phyloP scores from a whole-genome alignment of 148 eudicot species.

The Hydrangea macrophylla region DNA sequence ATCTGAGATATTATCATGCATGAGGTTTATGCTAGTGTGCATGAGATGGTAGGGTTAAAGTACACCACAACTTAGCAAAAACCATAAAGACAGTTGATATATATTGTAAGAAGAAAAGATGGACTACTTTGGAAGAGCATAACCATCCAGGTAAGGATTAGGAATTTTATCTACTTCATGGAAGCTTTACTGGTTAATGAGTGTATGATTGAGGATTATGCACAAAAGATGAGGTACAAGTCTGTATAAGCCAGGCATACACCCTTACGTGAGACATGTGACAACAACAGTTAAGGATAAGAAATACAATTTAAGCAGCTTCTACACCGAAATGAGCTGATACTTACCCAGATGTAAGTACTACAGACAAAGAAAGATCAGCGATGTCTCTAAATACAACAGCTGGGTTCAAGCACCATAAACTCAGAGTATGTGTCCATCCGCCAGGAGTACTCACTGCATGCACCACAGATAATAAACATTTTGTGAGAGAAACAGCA shows the following conservation, averaged over 20 bases:
- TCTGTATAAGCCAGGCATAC: neutral
- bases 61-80: neutral
- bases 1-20: neutral
- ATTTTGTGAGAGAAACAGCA: neutral
- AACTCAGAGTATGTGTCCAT: constrained; percentile 66
- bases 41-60: neutral
- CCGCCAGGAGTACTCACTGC: constrained; percentile 47
- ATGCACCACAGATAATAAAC: constrained; percentile 3
- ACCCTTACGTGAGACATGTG: too few relatives aligned
- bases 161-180: neutral
- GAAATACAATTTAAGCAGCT: neutral
- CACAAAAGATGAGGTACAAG: neutral
- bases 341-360: constrained; percentile 92
- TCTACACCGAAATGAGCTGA: neutral
- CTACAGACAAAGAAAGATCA: constrained; percentile 75
- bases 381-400: constrained; percentile 80
- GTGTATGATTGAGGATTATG: neutral
- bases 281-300: neutral
- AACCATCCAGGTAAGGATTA: neutral
- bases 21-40: neutral
- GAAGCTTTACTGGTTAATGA: neutral
- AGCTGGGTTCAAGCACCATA: constrained; percentile 98
- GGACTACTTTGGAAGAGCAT: neutral
- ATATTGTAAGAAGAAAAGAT: neutral
- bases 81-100: neutral